Evolutionary conservation across 805 yeast genomes (phyloP).

Genomic region (Hanseniaspora singularis): DNA sequence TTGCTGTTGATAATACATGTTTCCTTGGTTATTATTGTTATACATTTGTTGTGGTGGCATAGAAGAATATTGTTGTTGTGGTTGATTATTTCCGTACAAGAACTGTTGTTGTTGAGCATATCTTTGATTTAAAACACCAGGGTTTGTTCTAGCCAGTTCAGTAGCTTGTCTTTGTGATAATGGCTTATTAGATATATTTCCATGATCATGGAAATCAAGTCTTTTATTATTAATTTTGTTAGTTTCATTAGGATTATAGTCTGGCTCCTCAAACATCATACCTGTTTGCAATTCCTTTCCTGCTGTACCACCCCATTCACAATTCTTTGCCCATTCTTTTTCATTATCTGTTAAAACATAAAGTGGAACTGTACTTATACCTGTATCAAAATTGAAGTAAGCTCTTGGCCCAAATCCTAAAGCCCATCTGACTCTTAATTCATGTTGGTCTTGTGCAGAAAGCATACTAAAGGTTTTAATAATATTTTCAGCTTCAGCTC

Average conservation of each 20-base stretch:
- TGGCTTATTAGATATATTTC: conserved; percentile 13
- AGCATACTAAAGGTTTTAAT: conserved; percentile 53
- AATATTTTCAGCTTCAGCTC: conserved; percentile 82
- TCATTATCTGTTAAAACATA: conserved; percentile 89
- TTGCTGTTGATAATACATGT: conserved; percentile 14
- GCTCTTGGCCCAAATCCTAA: conserved; percentile 98
- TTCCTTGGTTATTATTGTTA: conserved; percentile 4
- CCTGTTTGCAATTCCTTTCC: conserved; percentile 72
- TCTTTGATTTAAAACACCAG: conserved; percentile 13
- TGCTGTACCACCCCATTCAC: conserved; percentile 97
- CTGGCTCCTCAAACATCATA: conserved; percentile 88
- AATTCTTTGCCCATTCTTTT: conserved; percentile 71
- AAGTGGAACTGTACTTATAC: conserved; percentile 77
- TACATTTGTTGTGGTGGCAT: conserved; percentile 15
- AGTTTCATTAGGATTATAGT: conserved; percentile 26
- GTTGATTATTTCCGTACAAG: conserved; percentile 16
- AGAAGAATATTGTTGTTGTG: conserved; percentile 18
- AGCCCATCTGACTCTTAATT: conserved; percentile 88
- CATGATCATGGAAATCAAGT: conserved; percentile 14
- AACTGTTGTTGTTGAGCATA: conserved; percentile 15
- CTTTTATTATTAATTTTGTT: conserved; percentile 13
- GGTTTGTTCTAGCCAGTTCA: conserved; percentile 14
- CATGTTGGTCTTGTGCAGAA: conserved; percentile 17
- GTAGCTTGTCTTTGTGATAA: conserved; percentile 14
- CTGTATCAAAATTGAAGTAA: conserved; percentile 89